A percentile compares a stretch with the other conserved stretches of the same genome.
Conservation (phyloP, 306 rosid genomes). For the Amphicarpaea edgeworthii region DNA sequence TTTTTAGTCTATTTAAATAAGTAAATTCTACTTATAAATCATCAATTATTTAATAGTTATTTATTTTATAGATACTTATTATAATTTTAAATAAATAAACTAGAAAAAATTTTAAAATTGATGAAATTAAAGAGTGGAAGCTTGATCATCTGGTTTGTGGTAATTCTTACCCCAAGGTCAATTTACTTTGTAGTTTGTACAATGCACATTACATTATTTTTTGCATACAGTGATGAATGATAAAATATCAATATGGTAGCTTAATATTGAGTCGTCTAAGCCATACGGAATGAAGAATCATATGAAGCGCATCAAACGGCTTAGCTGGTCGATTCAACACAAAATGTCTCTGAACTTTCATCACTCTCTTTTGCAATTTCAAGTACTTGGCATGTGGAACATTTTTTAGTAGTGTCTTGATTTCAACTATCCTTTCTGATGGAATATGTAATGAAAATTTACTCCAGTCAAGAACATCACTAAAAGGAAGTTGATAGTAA, state of each 20-base stretch:
- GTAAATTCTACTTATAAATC: no score
- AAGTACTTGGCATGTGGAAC: conserved; percentile 53
- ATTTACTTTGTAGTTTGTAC: not conserved
- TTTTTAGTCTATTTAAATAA: no score
- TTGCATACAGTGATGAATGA: not conserved
- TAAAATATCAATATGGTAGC: conserved; percentile 19
- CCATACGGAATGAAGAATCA: conserved; percentile 88
- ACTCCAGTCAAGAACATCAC: conserved; percentile 78
- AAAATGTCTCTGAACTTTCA: conserved; percentile 68
- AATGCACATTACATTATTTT: not conserved
- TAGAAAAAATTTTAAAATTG: not conserved
- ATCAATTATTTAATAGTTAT: no score
- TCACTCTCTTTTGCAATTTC: conserved; percentile 55
- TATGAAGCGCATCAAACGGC: conserved; percentile 65
- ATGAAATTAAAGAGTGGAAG: not conserved
- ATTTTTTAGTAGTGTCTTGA: conserved; percentile 58
- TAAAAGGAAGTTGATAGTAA: conserved; percentile 60
- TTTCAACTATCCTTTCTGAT: conserved; percentile 54
- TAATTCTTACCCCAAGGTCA: no score
- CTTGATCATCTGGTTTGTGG: not conserved
- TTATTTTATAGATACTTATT: no score
- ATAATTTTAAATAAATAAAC: no score
- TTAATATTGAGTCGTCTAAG: conserved; percentile 68
- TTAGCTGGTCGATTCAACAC: conserved; percentile 63
- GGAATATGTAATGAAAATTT: conserved; percentile 63